phyloP scores from a whole-genome alignment of 78 protist genomes.

The Guillardia theta region DNA sequence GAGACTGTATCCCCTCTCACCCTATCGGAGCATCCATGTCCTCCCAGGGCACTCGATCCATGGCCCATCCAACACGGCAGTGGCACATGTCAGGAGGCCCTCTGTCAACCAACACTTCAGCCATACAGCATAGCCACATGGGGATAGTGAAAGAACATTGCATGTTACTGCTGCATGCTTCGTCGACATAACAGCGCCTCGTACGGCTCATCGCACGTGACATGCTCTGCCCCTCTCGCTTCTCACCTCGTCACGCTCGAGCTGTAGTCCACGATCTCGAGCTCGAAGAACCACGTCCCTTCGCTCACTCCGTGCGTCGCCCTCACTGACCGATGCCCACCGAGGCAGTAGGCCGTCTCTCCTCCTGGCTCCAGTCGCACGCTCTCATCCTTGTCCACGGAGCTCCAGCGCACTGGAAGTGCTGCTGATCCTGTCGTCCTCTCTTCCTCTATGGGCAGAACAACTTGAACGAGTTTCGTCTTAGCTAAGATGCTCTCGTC shows the following conservation, averaged over 20 bases:
- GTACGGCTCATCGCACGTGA: too few species aligned
- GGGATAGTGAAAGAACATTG: too few species aligned
- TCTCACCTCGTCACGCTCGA: background rate
- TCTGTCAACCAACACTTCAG: background rate
- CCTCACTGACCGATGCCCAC: background rate
- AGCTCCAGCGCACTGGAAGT: background rate
- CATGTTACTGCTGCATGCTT: too few species aligned
- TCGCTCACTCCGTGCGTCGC: background rate
- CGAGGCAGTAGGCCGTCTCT: background rate
- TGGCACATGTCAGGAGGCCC: background rate
- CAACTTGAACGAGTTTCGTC: background rate
- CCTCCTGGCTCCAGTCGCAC: background rate
- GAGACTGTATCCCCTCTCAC: too few species aligned
- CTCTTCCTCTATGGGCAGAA: background rate
- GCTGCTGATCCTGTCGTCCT: background rate
- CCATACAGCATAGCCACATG: too few species aligned
- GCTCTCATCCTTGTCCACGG: background rate
- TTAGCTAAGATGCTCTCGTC: too few species aligned
- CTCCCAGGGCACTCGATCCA: conserved; percentile 8
- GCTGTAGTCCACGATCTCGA: background rate
- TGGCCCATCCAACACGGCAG: conserved; percentile 11
- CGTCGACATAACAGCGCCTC: too few species aligned
- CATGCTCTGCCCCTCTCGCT: too few species aligned
- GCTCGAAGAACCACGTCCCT: background rate
- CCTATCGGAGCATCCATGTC: background rate